A percentile compares a stretch with the other conserved stretches of the same genome.
Conservation (phyloP, 768 basidiomycete species). For the Hemileccinum rubropunctum region DNA sequence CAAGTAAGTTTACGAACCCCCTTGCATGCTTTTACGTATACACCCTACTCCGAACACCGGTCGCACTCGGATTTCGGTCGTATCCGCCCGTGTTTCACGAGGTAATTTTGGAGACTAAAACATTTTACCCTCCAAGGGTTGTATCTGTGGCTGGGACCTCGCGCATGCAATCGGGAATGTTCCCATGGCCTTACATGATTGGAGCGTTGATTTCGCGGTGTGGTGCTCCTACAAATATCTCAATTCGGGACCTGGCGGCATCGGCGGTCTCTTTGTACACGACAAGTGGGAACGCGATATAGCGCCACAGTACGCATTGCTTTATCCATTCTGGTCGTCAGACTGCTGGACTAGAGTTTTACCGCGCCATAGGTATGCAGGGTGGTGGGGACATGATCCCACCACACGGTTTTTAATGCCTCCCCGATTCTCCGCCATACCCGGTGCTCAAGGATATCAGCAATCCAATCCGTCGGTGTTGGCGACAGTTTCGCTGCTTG, state of each 20-base stretch:
- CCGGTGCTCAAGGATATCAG: conserved; percentile 93
- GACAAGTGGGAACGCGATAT: conserved; percentile 69
- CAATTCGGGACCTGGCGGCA: conserved; percentile 95
- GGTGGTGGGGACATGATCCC: conserved; percentile 98
- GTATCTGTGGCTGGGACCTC: conserved; percentile 93
- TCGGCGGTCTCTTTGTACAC: conserved; percentile 91
- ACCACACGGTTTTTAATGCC: conserved; percentile 91
- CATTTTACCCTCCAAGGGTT: conserved; percentile 56
- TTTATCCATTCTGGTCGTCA: conserved; percentile 8
- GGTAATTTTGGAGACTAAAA: conserved; percentile 11
- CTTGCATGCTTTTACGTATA: conserved; percentile 27
- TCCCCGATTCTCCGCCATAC: conserved; percentile 73
- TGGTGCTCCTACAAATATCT: conserved; percentile 99
- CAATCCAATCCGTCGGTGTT: conserved; percentile 93
- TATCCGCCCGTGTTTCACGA: conserved; percentile 10
- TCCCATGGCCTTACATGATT: conserved; percentile 82
- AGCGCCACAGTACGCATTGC: conserved; percentile 56
- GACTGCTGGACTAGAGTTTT: conserved; percentile 8
- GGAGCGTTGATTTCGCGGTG: conserved; percentile 95
- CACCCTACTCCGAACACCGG: conserved; percentile 7
- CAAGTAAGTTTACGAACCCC: conserved; percentile 50
- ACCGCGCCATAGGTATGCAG: conserved; percentile 62
- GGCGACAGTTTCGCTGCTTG: conserved; percentile 74
- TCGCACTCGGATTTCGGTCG: conserved; percentile 6
- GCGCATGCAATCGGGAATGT: conserved; percentile 97